Evolutionary conservation across 2,329 filamentous ascomycete genomes (phyloP), one percentile per base, ranked within the genome.

Genomic region (Trichoderma harzianum): DNA sequence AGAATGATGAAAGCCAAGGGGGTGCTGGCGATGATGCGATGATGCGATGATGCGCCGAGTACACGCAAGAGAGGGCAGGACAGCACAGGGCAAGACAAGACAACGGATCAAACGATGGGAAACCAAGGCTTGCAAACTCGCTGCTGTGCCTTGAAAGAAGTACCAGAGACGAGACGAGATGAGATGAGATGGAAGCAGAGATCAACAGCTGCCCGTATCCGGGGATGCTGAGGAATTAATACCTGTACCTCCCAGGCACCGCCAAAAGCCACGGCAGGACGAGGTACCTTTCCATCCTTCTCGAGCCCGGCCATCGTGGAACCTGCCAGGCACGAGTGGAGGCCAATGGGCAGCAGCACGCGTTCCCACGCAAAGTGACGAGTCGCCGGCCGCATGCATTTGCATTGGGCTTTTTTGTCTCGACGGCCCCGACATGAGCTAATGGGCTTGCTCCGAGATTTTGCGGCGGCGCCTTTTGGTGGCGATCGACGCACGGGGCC

Each of bases 331-430:
- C 67, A 70, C 67, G 39, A 43, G 58, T 55, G 58, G 67, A 70
- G 67, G 60, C 66, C 57, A 70, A 70, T 70, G 67, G 67, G 67
- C 67, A 70, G 67, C 67, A 70, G 43, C 65, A 60, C 65, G 53
- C 65, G 53, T 60, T 30, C 57, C 55, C 67, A 61, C 28, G 64
- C 64, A 57, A 43, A 43, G 51, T 68, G 65, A 68, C 65, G 65
- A 68, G 65, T 68, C 65, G 65, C 53, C 58, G 24, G 47, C 58
- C 55, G 55, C 65, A 57, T 66, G 63, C 63, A 66, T 43, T 53
- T 66, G 47, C 47, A 57, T 30, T 53, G 26, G 26, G 57, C 57
- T 28, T 57, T 57, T 26, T 34, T 24, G 36, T 58, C n/a, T 57
- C 21, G 24, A 67, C 53, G 64, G 64, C 64, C 32, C 64, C 64